Percentiles rank a stretch among this genome's conserved stretches.
These are phyloP conservation scores for Taxillus chinensis DNA, from an alignment of 164 flowering plant genomes.

Conservation along the genomic window DNA sequence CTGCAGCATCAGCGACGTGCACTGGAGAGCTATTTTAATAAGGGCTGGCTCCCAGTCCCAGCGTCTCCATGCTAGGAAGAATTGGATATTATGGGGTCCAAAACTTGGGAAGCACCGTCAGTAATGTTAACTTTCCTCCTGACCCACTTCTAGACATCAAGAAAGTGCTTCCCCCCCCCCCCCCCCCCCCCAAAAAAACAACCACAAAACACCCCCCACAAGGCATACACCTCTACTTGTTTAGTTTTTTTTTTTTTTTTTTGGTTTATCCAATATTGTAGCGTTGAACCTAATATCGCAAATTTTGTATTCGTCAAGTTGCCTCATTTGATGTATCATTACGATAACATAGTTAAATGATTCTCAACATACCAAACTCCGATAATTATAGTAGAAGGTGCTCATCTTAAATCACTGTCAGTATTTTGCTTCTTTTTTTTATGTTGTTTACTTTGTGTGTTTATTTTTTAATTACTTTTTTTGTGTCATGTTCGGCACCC, in stretches of 20 bases:
- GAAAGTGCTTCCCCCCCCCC: too few species aligned
- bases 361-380: too few species aligned
- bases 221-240: constrained; percentile 70
- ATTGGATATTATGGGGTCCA: constrained; percentile 45
- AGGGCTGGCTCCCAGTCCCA: constrained; percentile 55
- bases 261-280: constrained; percentile 39
- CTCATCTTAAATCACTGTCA: too few species aligned
- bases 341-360: too few species aligned
- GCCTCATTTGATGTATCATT: neutral
- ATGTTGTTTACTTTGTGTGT: too few species aligned
- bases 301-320: too few species aligned
- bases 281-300: neutral
- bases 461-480: too few species aligned
- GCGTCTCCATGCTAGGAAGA: constrained; percentile 39
- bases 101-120: constrained; percentile 47
- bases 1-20: constrained; percentile 64
- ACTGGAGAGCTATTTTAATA: constrained; percentile 55
- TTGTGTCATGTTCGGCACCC: too few species aligned
- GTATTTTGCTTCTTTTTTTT: too few species aligned
- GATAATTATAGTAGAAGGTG: too few species aligned
- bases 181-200: too few species aligned
- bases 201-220: too few species aligned
- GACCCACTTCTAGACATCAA: constrained; percentile 75
- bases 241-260: constrained; percentile 64
- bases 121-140: constrained; percentile 61